Evolutionary conservation across 495 filamentous ascomycete genomes (phyloP).

Genomic region (Astrothelium macrocarpum): DNA sequence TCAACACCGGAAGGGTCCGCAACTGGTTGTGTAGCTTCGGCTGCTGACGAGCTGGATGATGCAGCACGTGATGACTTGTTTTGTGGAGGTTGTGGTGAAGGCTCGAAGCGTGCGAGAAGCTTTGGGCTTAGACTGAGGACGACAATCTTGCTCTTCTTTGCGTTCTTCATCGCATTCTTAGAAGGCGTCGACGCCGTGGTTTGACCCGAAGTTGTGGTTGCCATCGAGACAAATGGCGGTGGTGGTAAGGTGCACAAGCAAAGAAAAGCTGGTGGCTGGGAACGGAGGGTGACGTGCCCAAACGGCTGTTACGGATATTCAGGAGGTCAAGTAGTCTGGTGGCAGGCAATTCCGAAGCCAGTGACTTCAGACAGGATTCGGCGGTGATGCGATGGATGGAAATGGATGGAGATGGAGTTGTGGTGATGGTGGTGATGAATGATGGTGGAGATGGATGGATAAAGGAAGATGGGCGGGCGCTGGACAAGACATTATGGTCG

Average conservation of each 20-base stretch:
- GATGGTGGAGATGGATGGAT: not conserved
- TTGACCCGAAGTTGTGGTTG: conserved; percentile 11
- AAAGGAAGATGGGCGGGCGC: not conserved
- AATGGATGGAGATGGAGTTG: not conserved
- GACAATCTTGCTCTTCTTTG: conserved; percentile 18
- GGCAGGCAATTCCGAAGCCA: not conserved
- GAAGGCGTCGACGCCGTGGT: not conserved
- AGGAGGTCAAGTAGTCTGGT: not conserved
- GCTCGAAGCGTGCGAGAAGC: conserved; percentile 11
- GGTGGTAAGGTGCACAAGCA: not conserved
- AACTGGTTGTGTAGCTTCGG: conserved; percentile 37
- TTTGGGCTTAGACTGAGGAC: conserved; percentile 12
- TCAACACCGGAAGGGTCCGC: conserved; percentile 47
- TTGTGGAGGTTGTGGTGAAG: conserved; percentile 10
- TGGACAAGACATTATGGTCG: not conserved
- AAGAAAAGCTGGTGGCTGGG: not conserved
- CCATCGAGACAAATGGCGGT: conserved; percentile 10
- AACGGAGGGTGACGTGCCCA: not conserved
- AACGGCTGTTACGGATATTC: not conserved
- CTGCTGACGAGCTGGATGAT: conserved; percentile 30
- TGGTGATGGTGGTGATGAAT: conserved; percentile 3
- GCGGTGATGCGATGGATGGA: not conserved
- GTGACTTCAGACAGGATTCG: not conserved
- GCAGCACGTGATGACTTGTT: conserved; percentile 25
- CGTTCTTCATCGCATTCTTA: conserved; percentile 11